phyloP scores from a whole-genome alignment of 1,139 yeast genomes.

The Yamadazyma sp. region DNA sequence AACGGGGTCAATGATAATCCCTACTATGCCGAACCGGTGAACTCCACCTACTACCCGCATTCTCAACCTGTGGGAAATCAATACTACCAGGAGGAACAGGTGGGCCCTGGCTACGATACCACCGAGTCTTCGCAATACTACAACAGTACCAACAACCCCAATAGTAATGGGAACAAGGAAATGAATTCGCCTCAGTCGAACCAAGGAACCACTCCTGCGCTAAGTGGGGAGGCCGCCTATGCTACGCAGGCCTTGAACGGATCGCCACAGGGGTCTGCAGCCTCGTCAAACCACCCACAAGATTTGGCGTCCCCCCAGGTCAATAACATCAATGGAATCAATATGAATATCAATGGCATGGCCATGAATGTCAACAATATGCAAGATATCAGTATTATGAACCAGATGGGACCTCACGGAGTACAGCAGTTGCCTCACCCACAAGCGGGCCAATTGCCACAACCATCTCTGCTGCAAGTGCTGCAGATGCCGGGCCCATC shows the following conservation, averaged over 20 bases:
- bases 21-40: constrained; percentile 34
- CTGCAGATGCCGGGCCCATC: neutral
- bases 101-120: neutral
- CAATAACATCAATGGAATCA: constrained; percentile 7
- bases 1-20: constrained; percentile 27
- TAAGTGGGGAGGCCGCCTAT: neutral
- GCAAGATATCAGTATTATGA: constrained; percentile 2
- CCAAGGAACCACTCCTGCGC: neutral
- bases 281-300: constrained; percentile 10
- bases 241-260: constrained; percentile 1
- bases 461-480: neutral
- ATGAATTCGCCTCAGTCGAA: neutral
- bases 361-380: constrained; percentile 4
- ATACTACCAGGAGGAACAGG: constrained; percentile 4
- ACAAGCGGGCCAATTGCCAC: neutral
- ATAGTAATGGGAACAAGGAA: neutral
- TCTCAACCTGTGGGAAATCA: constrained; percentile 6
- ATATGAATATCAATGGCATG: constrained; percentile 6
- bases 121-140: constrained; percentile 1
- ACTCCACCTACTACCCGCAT: constrained; percentile 28
- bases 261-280: constrained; percentile 13
- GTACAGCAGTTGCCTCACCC: neutral
- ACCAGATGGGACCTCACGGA: constrained; percentile 4
- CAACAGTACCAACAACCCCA: neutral
- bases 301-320: constrained; percentile 1